phyloP scores from a whole-genome alignment of 2,329 filamentous ascomycete species.

The Trichoderma citrinoviride region DNA sequence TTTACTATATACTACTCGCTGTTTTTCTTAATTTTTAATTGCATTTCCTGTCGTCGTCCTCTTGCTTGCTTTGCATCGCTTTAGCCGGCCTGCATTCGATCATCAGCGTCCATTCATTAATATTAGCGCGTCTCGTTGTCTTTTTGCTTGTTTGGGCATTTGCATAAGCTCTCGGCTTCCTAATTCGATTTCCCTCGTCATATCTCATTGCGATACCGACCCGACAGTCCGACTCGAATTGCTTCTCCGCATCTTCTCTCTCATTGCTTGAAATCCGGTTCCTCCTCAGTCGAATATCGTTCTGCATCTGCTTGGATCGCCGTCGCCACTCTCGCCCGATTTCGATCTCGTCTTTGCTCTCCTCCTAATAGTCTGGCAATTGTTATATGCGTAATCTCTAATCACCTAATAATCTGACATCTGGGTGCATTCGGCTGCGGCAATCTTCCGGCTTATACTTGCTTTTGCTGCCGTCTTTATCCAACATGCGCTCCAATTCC shows the following conservation, averaged over 20 bases:
- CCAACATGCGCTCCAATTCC: conserved; percentile 40
- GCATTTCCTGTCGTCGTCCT: conserved; percentile 19
- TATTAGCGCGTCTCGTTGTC: conserved; percentile 18
- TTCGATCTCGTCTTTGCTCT: not conserved
- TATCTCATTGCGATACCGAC: not conserved
- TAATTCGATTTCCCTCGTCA: not conserved
- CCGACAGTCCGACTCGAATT: conserved; percentile 2
- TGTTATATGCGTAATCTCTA: conserved; percentile 24
- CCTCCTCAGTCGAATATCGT: not conserved
- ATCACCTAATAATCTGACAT: conserved; percentile 18
- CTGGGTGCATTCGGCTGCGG: not conserved
- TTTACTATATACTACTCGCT: conserved; percentile 18
- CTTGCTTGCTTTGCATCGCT: not conserved
- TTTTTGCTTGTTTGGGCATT: conserved; percentile 22
- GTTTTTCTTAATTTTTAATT: conserved; percentile 14
- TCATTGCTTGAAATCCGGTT: not conserved
- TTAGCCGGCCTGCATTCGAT: not conserved
- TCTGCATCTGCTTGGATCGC: not conserved
- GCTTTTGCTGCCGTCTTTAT: conserved; percentile 24
- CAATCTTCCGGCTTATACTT: not conserved
- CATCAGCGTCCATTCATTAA: conserved; percentile 20
- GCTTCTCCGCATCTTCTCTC: not conserved
- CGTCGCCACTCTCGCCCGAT: not conserved
- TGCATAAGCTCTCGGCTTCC: conserved; percentile 15
- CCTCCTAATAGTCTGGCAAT: conserved; percentile 12